Percentiles rank a stretch among this genome's conserved stretches.
Evolutionary conservation across 2,329 filamentous ascomycete genomes (phyloP).

Genomic region (Neonectria ditissima): DNA sequence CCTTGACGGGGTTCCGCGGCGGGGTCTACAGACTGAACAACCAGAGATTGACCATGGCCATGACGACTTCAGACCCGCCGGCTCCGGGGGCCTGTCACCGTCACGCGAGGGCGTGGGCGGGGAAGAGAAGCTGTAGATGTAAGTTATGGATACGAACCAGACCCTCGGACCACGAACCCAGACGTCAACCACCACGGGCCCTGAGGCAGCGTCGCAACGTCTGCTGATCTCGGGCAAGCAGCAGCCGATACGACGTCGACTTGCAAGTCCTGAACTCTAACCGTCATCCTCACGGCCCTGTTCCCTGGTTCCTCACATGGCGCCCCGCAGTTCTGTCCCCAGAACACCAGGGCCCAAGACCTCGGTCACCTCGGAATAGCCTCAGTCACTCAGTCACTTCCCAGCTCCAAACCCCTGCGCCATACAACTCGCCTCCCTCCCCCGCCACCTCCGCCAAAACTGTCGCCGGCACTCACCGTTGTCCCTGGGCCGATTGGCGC

Average conservation of each 20-base stretch:
- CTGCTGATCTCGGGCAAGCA: slow-evolving; percentile 27
- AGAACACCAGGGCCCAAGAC: neutral
- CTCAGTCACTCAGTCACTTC: neutral
- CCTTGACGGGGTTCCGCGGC: slow-evolving; percentile 11
- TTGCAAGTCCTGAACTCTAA: slow-evolving; percentile 10
- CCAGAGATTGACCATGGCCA: neutral
- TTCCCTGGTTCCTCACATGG: slow-evolving; percentile 16
- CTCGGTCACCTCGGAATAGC: slow-evolving; percentile 13
- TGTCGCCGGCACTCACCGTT: slow-evolving; percentile 8
- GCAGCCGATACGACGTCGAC: slow-evolving; percentile 12
- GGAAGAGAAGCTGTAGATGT: neutral
- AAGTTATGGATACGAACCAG: neutral
- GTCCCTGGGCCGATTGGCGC: slow-evolving; percentile 23
- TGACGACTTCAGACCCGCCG: neutral
- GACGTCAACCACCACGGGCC: neutral
- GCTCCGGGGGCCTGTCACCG: neutral
- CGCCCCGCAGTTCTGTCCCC: slow-evolving; percentile 19
- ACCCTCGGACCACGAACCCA: neutral
- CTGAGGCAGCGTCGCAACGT: slow-evolving; percentile 1
- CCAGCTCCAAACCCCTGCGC: slow-evolving; percentile 10
- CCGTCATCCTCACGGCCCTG: neutral
- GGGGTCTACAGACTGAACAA: slow-evolving; percentile 9
- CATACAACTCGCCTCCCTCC: neutral
- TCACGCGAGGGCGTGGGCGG: neutral
- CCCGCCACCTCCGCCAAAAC: slow-evolving; percentile 5